These are phyloP conservation scores for Solanum chaucha DNA, from an alignment of 257 asterid genomes.

Conservation along the genomic window DNA sequence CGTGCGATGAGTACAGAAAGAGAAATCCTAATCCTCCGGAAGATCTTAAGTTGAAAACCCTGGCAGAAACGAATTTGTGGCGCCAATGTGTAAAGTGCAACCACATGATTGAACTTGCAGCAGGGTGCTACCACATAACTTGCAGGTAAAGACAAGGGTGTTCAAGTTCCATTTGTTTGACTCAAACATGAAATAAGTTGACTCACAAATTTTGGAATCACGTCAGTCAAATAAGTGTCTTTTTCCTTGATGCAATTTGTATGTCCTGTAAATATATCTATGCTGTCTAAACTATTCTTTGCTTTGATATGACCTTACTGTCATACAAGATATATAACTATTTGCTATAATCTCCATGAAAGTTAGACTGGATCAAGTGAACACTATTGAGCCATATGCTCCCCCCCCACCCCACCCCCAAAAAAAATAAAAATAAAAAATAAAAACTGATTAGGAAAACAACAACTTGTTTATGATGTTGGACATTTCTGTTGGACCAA, in stretches of 20 bases:
- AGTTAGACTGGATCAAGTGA: background rate
- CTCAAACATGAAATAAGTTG: background rate
- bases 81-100: conserved; percentile 50
- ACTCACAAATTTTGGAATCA: background rate
- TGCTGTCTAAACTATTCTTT: background rate
- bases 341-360: background rate
- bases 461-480: background rate
- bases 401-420: too few relatives aligned
- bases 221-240: background rate
- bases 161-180: conserved; percentile 1
- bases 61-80: conserved; percentile 44
- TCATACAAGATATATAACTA: background rate
- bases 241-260: background rate
- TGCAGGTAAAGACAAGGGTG: conserved; percentile 40
- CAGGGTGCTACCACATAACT: conserved; percentile 62
- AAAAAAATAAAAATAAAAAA: too few relatives aligned
- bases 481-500: background rate
- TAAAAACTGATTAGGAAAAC: background rate
- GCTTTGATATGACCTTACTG: background rate
- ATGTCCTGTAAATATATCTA: background rate
- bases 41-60: conserved; percentile 32
- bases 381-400: background rate
- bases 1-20: conserved; percentile 17
- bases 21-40: conserved; percentile 28
- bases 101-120: conserved; percentile 46